Conservation (phyloP, 2,329 filamentous ascomycete genomes). For the Colletotrichum liriopes region DNA sequence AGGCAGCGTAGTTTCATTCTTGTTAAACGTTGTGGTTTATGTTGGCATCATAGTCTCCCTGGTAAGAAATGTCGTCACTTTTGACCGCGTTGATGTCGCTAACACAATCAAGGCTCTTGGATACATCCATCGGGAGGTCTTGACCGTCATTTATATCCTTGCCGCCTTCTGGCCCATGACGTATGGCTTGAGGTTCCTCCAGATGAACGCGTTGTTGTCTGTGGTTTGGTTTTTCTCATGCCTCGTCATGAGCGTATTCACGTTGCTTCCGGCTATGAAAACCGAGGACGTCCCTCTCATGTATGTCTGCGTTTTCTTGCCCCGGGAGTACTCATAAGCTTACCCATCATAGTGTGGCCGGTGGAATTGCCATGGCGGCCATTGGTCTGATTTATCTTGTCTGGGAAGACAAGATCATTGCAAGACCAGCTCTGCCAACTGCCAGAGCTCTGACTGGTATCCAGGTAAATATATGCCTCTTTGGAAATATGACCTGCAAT, state of each 20-base stretch:
- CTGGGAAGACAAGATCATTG: slow-evolving; percentile 75
- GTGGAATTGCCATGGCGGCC: slow-evolving; percentile 83
- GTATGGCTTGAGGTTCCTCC: slow-evolving; percentile 82
- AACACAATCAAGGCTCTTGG: slow-evolving; percentile 78
- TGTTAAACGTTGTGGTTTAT: slow-evolving; percentile 77
- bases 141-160: slow-evolving; percentile 84
- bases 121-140: slow-evolving; percentile 91
- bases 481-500: slow-evolving; percentile 30
- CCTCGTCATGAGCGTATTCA: slow-evolving; percentile 89
- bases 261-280: slow-evolving; percentile 89
- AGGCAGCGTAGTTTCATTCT: slow-evolving; percentile 70
- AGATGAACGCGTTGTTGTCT: slow-evolving; percentile 74
- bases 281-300: slow-evolving; percentile 82
- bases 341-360: slow-evolving; percentile 71
- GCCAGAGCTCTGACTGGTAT: slow-evolving; percentile 75
- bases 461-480: slow-evolving; percentile 65
- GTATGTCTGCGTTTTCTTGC: slow-evolving; percentile 61
- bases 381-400: slow-evolving; percentile 84
- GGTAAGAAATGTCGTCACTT: slow-evolving; percentile 61
- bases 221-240: slow-evolving; percentile 84
- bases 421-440: slow-evolving; percentile 49
- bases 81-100: slow-evolving; percentile 29
- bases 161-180: slow-evolving; percentile 84
- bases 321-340: slow-evolving; percentile 38
- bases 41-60: slow-evolving; percentile 84